phyloP scores from a whole-genome alignment of 805 yeast species.

The Hanseniaspora guilliermondii region DNA sequence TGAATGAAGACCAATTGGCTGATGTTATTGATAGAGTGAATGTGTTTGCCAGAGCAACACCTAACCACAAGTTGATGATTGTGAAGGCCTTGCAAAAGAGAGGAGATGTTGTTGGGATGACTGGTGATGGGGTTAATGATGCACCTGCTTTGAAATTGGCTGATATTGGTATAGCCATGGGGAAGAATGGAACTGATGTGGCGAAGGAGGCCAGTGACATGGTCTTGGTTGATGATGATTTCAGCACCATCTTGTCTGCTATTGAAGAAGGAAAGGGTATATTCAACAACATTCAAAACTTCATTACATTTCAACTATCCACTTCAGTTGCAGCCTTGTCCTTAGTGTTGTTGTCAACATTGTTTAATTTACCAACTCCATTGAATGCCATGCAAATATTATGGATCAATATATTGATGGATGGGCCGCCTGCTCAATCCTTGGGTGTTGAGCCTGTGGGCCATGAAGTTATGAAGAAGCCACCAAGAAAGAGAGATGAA shows the following conservation, averaged over 20 bases:
- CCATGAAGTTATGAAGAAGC: slow-evolving; percentile 85
- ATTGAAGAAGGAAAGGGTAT: slow-evolving; percentile 97
- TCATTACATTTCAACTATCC: slow-evolving; percentile 87
- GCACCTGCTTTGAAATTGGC: slow-evolving; percentile 97
- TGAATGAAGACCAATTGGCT: slow-evolving; percentile 61
- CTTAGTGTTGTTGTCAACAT: slow-evolving; percentile 73
- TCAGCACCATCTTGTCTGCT: slow-evolving; percentile 83
- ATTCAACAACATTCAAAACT: slow-evolving; percentile 87
- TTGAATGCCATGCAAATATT: slow-evolving; percentile 95
- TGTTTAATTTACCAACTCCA: slow-evolving; percentile 83
- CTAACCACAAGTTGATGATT: slow-evolving; percentile 82
- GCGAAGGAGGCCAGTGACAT: slow-evolving; percentile 98
- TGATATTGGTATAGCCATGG: slow-evolving; percentile 92
- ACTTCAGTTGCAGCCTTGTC: slow-evolving; percentile 92
- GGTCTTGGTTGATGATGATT: slow-evolving; percentile 95
- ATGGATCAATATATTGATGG: slow-evolving; percentile 96
- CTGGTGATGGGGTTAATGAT: slow-evolving; percentile 98
- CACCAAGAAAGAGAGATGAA: slow-evolving; percentile 86
- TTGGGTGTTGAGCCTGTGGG: slow-evolving; percentile 96
- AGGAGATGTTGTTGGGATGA: slow-evolving; percentile 95
- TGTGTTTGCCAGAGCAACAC: slow-evolving; percentile 89
- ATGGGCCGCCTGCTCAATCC: slow-evolving; percentile 98
- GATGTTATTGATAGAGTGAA: slow-evolving; percentile 70
- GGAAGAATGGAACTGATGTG: slow-evolving; percentile 89
- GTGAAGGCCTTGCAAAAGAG: slow-evolving; percentile 79